Evolutionary conservation across 2,329 filamentous ascomycete genomes (phyloP), one percentile per base, ranked within the genome.

Genomic region (Onygenales sp.): DNA sequence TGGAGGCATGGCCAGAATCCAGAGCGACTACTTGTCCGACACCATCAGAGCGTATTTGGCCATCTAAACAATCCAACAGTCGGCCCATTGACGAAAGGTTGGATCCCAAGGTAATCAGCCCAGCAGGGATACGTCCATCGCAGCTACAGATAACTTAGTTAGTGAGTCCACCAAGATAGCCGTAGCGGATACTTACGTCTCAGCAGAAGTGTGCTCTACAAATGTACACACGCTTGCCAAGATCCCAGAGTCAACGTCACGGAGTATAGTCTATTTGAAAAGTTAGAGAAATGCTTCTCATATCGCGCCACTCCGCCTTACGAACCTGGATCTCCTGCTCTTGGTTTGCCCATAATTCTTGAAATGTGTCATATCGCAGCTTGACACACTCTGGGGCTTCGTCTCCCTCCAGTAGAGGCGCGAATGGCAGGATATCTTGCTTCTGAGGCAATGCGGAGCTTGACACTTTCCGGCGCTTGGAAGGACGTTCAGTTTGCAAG

Each of bases 401-500:
- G 10, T 69, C 61, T 11, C 71, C 72, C 32, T 68, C 64, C 21
- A 74, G 59, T 17, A 75, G 65, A 7, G 69, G 63, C 7, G 69
- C 64, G 55, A 75, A 75, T 5, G 59, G 60, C 14, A 64, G 58
- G 4, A 51, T 11, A 9, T 60, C 53, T 41, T 53, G 21, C 1
- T 57, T 53, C 7, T 57, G 38, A 5, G 54, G 45, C 47, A 55
- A 41, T 4, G 50, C 53, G 6, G 57, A 72, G 52, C 72, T 76
- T 0, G 74, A 73, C 7, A 81, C 70, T 63, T 78, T 82, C 52
- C 82, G 76, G 54, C 78, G 75, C 65, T 87, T 86, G 38, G 75
- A 63, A 32, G 81, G 78, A 41, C 78, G 75, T 48, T 71, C 67
- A 32, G 56, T 60, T 44, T 60, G 55, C 42, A 57, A 13, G 55